Percentiles rank a stretch among this genome's conserved stretches.
Evolutionary conservation across 306 rosid species (phyloP).

Genomic region (Quercus glauca): DNA sequence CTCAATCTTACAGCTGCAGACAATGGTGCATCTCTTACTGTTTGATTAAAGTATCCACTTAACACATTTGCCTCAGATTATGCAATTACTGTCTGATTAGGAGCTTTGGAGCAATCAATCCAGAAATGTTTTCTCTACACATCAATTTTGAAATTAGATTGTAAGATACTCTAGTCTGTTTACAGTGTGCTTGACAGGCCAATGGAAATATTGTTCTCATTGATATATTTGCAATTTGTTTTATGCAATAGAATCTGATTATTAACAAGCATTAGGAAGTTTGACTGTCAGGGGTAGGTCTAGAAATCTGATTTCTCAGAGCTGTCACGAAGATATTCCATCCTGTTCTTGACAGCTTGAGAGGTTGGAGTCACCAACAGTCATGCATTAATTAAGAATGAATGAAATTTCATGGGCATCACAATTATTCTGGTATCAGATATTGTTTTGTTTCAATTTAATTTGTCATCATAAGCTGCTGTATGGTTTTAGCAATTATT

Average conservation of each 20-base stretch:
- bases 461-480: no score
- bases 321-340: background rate
- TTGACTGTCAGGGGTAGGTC: background rate
- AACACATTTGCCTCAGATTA: background rate
- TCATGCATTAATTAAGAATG: background rate
- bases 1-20: constrained; percentile 77
- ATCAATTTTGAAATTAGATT: background rate
- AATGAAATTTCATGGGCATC: no score
- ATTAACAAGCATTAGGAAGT: background rate
- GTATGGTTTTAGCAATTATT: no score
- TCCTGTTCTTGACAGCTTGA: background rate
- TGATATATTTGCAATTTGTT: background rate
- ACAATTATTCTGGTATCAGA: no score
- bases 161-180: background rate
- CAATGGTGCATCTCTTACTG: constrained; percentile 91
- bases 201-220: background rate
- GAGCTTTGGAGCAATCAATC: background rate
- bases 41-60: constrained; percentile 30
- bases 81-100: background rate
- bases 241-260: background rate
- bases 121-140: background rate
- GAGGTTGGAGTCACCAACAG: background rate
- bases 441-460: no score
- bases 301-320: background rate
- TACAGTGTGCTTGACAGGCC: background rate